Evolutionary conservation across 1,139 yeast species (phyloP).

Genomic region (Pichia sp.): DNA sequence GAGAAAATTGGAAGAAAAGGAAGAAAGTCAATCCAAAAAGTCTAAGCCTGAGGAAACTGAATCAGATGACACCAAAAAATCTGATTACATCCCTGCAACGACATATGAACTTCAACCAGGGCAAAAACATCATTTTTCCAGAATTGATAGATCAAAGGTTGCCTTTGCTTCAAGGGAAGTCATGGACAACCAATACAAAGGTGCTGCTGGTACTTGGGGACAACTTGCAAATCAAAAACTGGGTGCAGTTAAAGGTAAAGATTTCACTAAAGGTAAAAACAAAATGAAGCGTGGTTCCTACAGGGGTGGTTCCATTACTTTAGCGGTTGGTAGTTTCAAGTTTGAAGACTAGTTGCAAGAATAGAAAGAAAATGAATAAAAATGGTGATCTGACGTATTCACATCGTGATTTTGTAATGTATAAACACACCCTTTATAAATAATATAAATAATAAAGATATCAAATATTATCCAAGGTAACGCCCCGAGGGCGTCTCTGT

Average conservation of each 20-base stretch:
- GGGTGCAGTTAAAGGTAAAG: conserved; percentile 85
- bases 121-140: conserved; percentile 85
- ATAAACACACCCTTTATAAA: too few species aligned
- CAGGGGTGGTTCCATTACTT: conserved; percentile 88
- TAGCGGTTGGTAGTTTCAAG: conserved; percentile 87
- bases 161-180: conserved; percentile 58
- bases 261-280: conserved; percentile 92
- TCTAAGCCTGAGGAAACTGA: conserved; percentile 8
- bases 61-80: neutral
- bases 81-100: conserved; percentile 32
- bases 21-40: conserved; percentile 13
- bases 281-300: conserved; percentile 98
- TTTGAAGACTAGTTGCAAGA: conserved; percentile 49
- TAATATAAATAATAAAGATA: too few species aligned
- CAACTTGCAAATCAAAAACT: conserved; percentile 85
- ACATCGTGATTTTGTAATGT: too few species aligned
- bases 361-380: too few species aligned
- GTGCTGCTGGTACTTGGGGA: conserved; percentile 99
- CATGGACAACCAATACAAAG: conserved; percentile 88
- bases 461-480: too few species aligned
- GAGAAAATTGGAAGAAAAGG: conserved; percentile 13
- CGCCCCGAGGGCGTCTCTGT: too few species aligned
- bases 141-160: conserved; percentile 74
- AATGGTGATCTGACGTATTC: too few species aligned
- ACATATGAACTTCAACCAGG: conserved; percentile 46